phyloP scores from a whole-genome alignment of 257 asterid genomes.

The Lavandula angustifolia region DNA sequence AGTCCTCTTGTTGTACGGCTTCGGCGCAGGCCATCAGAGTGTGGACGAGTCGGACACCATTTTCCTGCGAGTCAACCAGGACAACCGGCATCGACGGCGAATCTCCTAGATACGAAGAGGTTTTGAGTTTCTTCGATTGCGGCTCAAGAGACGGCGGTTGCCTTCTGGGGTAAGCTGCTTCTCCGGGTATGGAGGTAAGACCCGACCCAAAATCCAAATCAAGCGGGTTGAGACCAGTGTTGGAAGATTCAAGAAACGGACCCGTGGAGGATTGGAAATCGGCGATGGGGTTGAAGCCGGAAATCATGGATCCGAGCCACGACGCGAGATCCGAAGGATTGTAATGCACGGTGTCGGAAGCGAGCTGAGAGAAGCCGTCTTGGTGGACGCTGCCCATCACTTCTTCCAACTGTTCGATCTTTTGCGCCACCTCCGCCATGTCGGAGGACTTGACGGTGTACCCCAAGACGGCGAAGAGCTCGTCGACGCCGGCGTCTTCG shows the following conservation, averaged over 20 bases:
- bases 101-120: slow-evolving; percentile 20
- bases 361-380: slow-evolving; percentile 51
- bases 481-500: slow-evolving; percentile 55
- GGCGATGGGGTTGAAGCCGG: slow-evolving; percentile 54
- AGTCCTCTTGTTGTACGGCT: slow-evolving; percentile 68
- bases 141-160: slow-evolving; percentile 40
- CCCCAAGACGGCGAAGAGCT: slow-evolving; percentile 66
- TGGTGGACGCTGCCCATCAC: slow-evolving; percentile 48
- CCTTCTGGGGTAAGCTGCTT: slow-evolving; percentile 51
- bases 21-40: slow-evolving; percentile 88
- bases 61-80: slow-evolving; percentile 79
- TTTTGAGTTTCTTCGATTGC: slow-evolving; percentile 46
- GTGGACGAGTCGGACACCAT: slow-evolving; percentile 80
- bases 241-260: slow-evolving; percentile 43
- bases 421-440: slow-evolving; percentile 72
- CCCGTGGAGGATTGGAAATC: slow-evolving; percentile 42
- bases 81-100: slow-evolving; percentile 45
- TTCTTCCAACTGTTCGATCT: slow-evolving; percentile 66
- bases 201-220: slow-evolving; percentile 70
- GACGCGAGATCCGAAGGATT: slow-evolving; percentile 87
- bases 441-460: slow-evolving; percentile 64
- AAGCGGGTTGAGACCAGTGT: slow-evolving; percentile 35
- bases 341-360: slow-evolving; percentile 64
- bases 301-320: slow-evolving; percentile 80
- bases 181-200: slow-evolving; percentile 84